Base-by-base conservation (phyloP, 2,329 filamentous ascomycete genomes). In the Hypoxylon sp. region DNA sequence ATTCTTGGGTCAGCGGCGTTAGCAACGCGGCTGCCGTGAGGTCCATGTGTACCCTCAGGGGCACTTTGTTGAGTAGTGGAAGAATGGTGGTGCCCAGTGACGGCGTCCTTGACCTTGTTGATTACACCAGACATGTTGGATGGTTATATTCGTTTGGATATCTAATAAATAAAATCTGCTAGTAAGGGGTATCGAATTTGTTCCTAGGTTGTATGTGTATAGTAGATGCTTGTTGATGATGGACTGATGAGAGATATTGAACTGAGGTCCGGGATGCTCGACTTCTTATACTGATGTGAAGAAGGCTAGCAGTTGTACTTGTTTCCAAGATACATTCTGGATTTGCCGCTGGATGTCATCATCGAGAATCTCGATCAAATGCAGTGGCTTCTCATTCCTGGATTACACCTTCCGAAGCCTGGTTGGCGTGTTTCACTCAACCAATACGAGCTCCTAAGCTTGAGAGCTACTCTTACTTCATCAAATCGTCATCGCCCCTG, bases 21-120 rank as follows among this genome's bases (percentile, higher is more conserved):
- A 65, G 67, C 74, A 23, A 63, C 64, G 10, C 73, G 70, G 65
- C 68, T 69, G 59, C 59, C 62, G 69, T 77, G 76, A 30, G 75
- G 65, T 46, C 77, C 78, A 52, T 79, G 74, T n/a, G 77, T 74
- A 25, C 73, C 76, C 62, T 77, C 74, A 11, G 76, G 73, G 38
- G 68, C 70, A 21, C 73, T 71, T 10, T 69, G 66, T 38, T 60
- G 53, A 17, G 60, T 67, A 21, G 63, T 77, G n/a, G 59, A 60
- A 70, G 71, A 74, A 60, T 60, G 52, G 74, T 83, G 80, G 78
- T 84, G 81, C 67, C 81, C 79, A 73, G 80, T 75, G 64, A 88
- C 77, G 68, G 81, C 84, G 3, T 88, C 85, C 83, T 88, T 88
- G 77, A 87, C 83, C 80, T 88, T 88, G 82, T 88, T 84, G 75